Percentiles rank a stretch among this genome's conserved stretches.
These are phyloP conservation scores for Saccharomyces hybrid DNA, from an alignment of 1,139 yeast genomes.

Conservation along the genomic window DNA sequence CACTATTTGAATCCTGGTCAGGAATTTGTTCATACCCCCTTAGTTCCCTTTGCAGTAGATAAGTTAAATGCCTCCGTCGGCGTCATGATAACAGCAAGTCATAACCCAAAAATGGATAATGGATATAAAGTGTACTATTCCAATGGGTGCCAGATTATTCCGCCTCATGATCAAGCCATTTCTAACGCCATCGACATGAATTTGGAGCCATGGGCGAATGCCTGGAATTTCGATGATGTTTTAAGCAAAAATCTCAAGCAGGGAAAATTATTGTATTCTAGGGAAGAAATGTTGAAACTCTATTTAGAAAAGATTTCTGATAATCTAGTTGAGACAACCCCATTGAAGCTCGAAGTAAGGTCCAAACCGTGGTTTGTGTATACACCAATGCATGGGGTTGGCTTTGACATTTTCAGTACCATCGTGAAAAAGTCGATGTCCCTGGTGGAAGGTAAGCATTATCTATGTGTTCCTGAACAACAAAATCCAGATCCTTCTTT, in stretches of 20 bases:
- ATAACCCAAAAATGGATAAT: constrained; percentile 87
- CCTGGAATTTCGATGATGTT: constrained; percentile 43
- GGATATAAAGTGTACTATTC: constrained; percentile 93
- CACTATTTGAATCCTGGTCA: constrained; percentile 49
- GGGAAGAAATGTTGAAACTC: constrained; percentile 31
- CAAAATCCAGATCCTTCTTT: constrained; percentile 73
- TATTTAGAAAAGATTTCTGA: constrained; percentile 15
- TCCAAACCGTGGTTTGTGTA: constrained; percentile 49
- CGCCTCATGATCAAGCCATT: constrained; percentile 77
- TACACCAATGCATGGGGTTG: constrained; percentile 96
- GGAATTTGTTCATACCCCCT: constrained; percentile 67
- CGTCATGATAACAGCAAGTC: constrained; percentile 95
- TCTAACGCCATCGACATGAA: constrained; percentile 59
- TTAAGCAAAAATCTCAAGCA: constrained; percentile 27
- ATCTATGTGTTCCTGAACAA: constrained; percentile 47
- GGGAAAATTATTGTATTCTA: constrained; percentile 27
- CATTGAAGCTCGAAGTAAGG: constrained; percentile 21
- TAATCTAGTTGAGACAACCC: constrained; percentile 14
- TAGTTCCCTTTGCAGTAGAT: constrained; percentile 84
- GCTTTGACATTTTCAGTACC: constrained; percentile 41
- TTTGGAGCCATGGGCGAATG: constrained; percentile 49
- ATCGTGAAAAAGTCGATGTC: constrained; percentile 25
- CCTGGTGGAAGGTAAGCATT: constrained; percentile 28
- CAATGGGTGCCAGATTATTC: constrained; percentile 93
- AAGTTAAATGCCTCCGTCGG: constrained; percentile 62